Conservation (phyloP, 345 rosid species). For the Aurinia saxatilis region DNA sequence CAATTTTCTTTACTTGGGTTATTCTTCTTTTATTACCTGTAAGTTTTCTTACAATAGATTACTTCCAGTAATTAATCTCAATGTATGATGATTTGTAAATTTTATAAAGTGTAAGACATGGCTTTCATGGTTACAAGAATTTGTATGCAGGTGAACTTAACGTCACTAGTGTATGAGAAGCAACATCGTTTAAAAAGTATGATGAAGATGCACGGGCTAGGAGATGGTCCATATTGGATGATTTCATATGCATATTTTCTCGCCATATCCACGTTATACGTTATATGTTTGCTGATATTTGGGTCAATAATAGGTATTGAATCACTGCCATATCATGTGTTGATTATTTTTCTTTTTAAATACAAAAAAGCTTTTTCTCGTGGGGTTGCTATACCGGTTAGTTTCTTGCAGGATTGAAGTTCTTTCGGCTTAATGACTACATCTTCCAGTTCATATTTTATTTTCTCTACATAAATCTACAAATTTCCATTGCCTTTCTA, state of each 20-base stretch:
- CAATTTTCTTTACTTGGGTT: slow-evolving; percentile 53
- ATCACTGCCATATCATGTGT: neutral
- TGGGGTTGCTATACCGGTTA: neutral
- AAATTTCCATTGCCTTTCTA: slow-evolving; percentile 72
- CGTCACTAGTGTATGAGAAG: slow-evolving; percentile 73
- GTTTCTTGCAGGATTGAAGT: slow-evolving; percentile 61
- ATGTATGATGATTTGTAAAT: neutral
- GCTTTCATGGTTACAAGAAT: neutral
- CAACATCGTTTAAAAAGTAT: slow-evolving; percentile 70
- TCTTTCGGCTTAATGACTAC: slow-evolving; percentile 68
- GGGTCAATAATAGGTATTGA: slow-evolving; percentile 63
- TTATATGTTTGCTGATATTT: slow-evolving; percentile 60
- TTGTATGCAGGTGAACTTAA: slow-evolving; percentile 52
- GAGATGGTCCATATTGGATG: slow-evolving; percentile 91
- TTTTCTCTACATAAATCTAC: slow-evolving; percentile 71
- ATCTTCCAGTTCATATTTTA: slow-evolving; percentile 61
- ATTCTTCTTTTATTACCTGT: slow-evolving; percentile 68
- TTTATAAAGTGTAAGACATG: neutral
- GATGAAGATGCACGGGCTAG: slow-evolving; percentile 99
- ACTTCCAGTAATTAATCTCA: neutral
- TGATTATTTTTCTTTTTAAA: too few species aligned
- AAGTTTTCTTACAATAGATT: slow-evolving; percentile 23
- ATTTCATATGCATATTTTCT: slow-evolving; percentile 77
- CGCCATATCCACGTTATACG: slow-evolving; percentile 48
- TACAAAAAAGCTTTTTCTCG: neutral